These are phyloP conservation scores for Umbelopsis sp. DNA, from an alignment of 192 early-diverging fungal genomes.

Conservation along the genomic window DNA sequence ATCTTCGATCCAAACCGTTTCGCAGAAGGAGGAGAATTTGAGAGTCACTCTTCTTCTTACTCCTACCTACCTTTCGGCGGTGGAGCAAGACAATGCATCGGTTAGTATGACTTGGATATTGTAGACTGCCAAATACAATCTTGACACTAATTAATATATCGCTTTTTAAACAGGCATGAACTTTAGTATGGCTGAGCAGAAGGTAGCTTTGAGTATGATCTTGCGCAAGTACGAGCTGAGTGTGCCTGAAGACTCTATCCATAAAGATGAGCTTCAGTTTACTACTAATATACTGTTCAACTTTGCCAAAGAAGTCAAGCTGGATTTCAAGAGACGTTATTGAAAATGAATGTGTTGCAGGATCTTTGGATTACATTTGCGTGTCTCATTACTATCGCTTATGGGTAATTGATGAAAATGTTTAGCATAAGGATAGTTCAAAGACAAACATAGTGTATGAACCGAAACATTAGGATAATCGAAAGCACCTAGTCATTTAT, in stretches of 20 bases:
- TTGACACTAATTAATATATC: not conserved
- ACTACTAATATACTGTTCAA: not conserved
- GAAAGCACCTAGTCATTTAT: too few species aligned
- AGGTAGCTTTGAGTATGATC: not conserved
- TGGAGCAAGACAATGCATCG: constrained; percentile 23
- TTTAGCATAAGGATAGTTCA: too few species aligned
- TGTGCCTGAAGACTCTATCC: constrained; percentile 21
- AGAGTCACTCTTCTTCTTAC: not conserved
- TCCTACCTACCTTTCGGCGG: constrained; percentile 15
- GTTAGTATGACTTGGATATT: not conserved
- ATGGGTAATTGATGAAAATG: too few species aligned
- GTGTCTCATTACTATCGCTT: too few species aligned
- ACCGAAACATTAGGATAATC: too few species aligned
- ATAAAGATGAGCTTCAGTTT: constrained; percentile 18
- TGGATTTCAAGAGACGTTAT: constrained; percentile 26
- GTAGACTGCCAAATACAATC: not conserved
- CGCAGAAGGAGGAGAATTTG: constrained; percentile 12
- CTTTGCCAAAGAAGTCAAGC: not conserved
- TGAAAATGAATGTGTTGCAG: constrained; percentile 24
- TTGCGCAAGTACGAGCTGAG: constrained; percentile 8
- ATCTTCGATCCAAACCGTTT: constrained; percentile 17
- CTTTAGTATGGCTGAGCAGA: constrained; percentile 9
- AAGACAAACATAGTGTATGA: too few species aligned
- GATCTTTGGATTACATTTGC: too few species aligned
- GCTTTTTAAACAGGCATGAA: not conserved